Percentiles rank a stretch among this genome's conserved stretches.
Evolutionary conservation across 805 yeast species (phyloP).

Genomic region (Kuraishia capsulata): DNA sequence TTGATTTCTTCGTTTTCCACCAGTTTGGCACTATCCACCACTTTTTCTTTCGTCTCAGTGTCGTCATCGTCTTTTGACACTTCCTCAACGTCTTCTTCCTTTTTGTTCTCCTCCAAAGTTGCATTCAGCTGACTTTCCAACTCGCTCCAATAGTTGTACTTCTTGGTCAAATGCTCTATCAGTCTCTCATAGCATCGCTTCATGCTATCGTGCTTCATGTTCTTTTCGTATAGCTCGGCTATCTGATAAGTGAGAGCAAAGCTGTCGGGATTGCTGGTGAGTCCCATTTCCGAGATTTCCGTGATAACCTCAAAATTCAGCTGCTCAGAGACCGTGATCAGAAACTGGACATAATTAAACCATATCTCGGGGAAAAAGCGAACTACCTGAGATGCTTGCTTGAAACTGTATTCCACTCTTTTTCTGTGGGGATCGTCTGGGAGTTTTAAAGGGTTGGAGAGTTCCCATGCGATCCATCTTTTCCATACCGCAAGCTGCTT

Average conservation of each 20-base stretch:
- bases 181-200: conserved; percentile 40
- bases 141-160: conserved; percentile 16
- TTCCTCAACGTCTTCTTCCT: conserved; percentile 6
- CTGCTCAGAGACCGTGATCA: conserved; percentile 7
- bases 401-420: conserved; percentile 65
- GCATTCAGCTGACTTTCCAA: conserved; percentile 10
- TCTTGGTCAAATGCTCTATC: conserved; percentile 32
- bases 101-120: conserved; percentile 15
- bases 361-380: conserved; percentile 68
- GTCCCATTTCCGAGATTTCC: conserved; percentile 43
- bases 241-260: conserved; percentile 55
- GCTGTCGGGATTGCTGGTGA: conserved; percentile 61
- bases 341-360: conserved; percentile 43
- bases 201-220: conserved; percentile 40
- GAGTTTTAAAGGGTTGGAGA: conserved; percentile 55
- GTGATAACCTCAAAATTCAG: conserved; percentile 14
- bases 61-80: not conserved
- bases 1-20: not conserved
- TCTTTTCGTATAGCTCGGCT: conserved; percentile 62
- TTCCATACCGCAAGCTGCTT: conserved; percentile 52
- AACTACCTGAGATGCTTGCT: conserved; percentile 53
- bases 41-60: not conserved
- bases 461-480: conserved; percentile 76
- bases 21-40: not conserved
- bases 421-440: conserved; percentile 37